Conservation (phyloP, 2,329 filamentous ascomycete genomes). For the Xylaria sp. region DNA sequence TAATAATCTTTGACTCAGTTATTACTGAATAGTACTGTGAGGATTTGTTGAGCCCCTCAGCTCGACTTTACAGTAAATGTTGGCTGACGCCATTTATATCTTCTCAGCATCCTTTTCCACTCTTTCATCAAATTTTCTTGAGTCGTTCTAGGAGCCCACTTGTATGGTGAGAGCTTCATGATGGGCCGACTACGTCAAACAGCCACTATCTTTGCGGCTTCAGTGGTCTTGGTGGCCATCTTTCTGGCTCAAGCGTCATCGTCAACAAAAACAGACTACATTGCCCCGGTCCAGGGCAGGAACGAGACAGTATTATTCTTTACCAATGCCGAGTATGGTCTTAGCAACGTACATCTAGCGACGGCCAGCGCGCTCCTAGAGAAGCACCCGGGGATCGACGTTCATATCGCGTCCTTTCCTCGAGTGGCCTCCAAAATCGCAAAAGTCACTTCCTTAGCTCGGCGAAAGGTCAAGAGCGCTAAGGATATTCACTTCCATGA, state of each 20-base stretch:
- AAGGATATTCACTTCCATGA: slow-evolving; percentile 27
- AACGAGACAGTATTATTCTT: slow-evolving; percentile 41
- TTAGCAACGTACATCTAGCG: slow-evolving; percentile 39
- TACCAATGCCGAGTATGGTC: slow-evolving; percentile 35
- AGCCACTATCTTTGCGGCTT: slow-evolving; percentile 19
- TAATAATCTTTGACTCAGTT: slow-evolving; percentile 12
- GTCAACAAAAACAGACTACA: not conserved
- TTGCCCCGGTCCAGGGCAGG: slow-evolving; percentile 31
- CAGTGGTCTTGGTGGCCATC: slow-evolving; percentile 20
- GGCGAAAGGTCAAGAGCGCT: slow-evolving; percentile 12
- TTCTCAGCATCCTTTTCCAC: not conserved
- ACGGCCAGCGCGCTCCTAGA: slow-evolving; percentile 38
- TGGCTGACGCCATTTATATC: slow-evolving; percentile 9
- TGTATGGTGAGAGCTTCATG: slow-evolving; percentile 17
- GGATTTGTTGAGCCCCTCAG: slow-evolving; percentile 17
- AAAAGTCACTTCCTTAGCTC: slow-evolving; percentile 25
- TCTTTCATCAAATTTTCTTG: not conserved
- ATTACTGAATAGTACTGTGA: slow-evolving; percentile 10
- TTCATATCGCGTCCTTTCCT: slow-evolving; percentile 40
- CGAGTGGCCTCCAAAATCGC: slow-evolving; percentile 28
- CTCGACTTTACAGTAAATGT: not conserved
- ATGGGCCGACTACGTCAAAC: slow-evolving; percentile 26
- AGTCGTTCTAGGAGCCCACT: not conserved
- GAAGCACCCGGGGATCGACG: slow-evolving; percentile 32
- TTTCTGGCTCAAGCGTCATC: slow-evolving; percentile 14